Percentiles rank a stretch among this genome's conserved stretches.
Conservation (phyloP, 2,329 filamentous ascomycete genomes). For the Rutstroemia sp. region DNA sequence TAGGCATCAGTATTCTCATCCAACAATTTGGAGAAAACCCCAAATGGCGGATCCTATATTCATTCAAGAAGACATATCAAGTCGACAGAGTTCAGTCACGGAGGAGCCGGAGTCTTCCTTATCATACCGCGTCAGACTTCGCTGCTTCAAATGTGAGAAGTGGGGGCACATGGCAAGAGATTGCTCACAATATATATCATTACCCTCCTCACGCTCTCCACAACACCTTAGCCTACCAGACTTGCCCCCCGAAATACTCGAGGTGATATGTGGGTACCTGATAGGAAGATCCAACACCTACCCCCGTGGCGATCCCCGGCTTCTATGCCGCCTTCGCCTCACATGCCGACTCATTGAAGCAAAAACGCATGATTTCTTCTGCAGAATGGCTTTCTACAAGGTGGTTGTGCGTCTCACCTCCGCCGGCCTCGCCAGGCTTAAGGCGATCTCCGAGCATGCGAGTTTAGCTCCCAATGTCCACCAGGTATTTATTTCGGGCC, state of each 20-base stretch:
- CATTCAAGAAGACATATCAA: not conserved
- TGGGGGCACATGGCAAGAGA: too few species aligned
- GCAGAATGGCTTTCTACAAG: not conserved
- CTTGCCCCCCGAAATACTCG: not conserved
- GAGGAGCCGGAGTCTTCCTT: not conserved
- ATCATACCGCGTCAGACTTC: not conserved
- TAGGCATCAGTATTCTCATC: too few species aligned
- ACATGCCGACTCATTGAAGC: not conserved
- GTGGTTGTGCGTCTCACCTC: not conserved
- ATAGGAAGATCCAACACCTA: not conserved
- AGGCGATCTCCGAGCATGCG: not conserved
- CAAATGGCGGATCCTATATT: not conserved
- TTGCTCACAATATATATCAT: too few species aligned
- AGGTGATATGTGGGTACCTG: not conserved
- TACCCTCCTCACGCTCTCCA: not conserved
- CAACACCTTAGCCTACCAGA: not conserved
- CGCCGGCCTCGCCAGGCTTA: not conserved
- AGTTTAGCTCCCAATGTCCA: not conserved
- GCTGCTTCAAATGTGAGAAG: too few species aligned
- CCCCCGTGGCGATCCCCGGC: not conserved
- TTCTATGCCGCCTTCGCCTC: not conserved
- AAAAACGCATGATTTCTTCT: not conserved
- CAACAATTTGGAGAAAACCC: too few species aligned
- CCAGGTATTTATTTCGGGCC: not conserved
- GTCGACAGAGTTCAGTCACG: not conserved